Evolutionary conservation across 139 green algal species (phyloP).

Genomic region (Tetraselmis striata): DNA sequence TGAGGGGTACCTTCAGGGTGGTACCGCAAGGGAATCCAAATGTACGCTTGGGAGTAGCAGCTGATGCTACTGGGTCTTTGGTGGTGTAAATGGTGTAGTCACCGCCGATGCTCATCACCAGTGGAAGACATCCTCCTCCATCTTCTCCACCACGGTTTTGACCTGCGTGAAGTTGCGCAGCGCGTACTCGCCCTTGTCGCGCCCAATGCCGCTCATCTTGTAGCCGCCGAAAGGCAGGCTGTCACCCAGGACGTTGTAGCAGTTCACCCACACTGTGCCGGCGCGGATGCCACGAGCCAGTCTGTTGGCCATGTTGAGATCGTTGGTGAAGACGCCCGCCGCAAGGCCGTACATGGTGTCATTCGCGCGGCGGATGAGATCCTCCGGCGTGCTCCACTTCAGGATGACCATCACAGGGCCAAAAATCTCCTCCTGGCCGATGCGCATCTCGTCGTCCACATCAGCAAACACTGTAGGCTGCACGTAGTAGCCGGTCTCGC

Average conservation of each 20-base stretch:
- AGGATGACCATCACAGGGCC: conserved; percentile 58
- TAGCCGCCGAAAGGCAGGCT: conserved; percentile 55
- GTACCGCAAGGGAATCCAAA: too few relatives aligned
- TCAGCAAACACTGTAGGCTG: conserved; percentile 68
- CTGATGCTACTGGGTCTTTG: too few relatives aligned
- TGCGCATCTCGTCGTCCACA: conserved; percentile 54
- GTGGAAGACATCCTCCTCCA: too few relatives aligned
- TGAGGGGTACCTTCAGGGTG: too few relatives aligned
- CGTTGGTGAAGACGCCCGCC: conserved; percentile 46
- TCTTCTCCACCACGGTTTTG: too few relatives aligned
- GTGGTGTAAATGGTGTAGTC: too few relatives aligned
- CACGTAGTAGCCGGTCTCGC: conserved; percentile 54
- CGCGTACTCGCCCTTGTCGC: conserved; percentile 60
- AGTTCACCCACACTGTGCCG: conserved; percentile 51
- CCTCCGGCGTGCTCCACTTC: conserved; percentile 59
- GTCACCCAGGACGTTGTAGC: conserved; percentile 24
- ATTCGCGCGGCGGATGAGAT: conserved; percentile 63
- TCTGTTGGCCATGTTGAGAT: conserved; percentile 55
- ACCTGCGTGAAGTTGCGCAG: conserved; percentile 63
- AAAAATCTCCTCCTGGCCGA: conserved; percentile 59
- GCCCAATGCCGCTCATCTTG: conserved; percentile 56
- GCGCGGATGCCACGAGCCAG: conserved; percentile 42
- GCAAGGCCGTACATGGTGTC: conserved; percentile 62
- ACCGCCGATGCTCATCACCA: too few relatives aligned
- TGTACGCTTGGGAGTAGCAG: too few relatives aligned